These are phyloP conservation scores for Cardamine resedifolia DNA, from an alignment of 345 rosid genomes.

Conservation along the genomic window DNA sequence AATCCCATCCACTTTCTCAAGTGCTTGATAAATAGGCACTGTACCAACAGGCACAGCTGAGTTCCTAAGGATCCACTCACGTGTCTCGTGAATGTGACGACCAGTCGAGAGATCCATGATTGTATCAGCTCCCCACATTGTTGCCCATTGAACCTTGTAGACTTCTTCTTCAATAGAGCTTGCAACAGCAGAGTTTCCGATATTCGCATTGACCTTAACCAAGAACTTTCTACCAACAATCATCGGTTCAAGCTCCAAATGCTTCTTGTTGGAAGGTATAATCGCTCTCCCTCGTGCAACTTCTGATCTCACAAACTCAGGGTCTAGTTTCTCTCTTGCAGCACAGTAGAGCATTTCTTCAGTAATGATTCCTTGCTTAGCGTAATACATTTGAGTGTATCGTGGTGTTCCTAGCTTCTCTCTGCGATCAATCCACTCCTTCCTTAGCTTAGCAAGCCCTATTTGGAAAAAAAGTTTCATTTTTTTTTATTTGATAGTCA, in stretches of 20 bases:
- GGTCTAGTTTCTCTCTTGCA: constrained; percentile 90
- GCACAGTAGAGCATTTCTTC: constrained; percentile 97
- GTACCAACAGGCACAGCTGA: constrained; percentile 98
- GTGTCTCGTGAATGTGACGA: constrained; percentile 97
- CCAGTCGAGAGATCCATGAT: constrained; percentile 99
- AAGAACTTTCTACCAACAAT: constrained; percentile 91
- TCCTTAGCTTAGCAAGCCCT: constrained; percentile 91
- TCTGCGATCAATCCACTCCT: constrained; percentile 82
- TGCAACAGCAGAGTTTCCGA: constrained; percentile 94
- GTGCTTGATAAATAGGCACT: constrained; percentile 96
- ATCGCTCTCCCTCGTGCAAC: constrained; percentile 97
- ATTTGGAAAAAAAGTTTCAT: constrained; percentile 24
- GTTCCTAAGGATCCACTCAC: constrained; percentile 92
- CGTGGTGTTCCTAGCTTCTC: constrained; percentile 79
- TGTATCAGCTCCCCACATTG: constrained; percentile 99
- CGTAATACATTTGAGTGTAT: constrained; percentile 96
- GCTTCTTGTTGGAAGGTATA: constrained; percentile 97
- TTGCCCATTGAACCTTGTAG: constrained; percentile 99
- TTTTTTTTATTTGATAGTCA: background rate
- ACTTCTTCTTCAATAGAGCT: constrained; percentile 99
- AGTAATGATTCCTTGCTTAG: constrained; percentile 93
- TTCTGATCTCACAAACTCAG: constrained; percentile 95
- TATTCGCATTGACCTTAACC: constrained; percentile 98
- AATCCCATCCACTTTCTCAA: constrained; percentile 90
- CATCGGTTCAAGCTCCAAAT: constrained; percentile 94